phyloP scores from a whole-genome alignment of 2,329 filamentous ascomycete species.

The Teratosphaeria gauchensis region DNA sequence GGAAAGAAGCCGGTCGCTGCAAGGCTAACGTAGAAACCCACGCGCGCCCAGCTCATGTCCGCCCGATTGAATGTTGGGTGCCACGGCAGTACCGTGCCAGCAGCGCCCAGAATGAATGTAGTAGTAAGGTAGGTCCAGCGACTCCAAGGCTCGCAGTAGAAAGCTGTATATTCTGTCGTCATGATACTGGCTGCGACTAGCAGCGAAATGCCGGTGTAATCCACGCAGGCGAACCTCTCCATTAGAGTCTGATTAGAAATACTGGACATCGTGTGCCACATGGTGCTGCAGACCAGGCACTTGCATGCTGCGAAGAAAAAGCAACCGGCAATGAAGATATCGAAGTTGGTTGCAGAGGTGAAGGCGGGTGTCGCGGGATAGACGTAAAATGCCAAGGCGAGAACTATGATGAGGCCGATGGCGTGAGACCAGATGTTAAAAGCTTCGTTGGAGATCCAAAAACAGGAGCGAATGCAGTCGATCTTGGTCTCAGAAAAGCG shows the following conservation, averaged over 20 bases:
- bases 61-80: constrained; percentile 86
- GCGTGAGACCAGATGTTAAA: constrained; percentile 98
- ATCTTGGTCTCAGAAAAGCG: constrained; percentile 88
- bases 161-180: constrained; percentile 96
- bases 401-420: constrained; percentile 76
- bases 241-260: constrained; percentile 83
- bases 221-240: constrained; percentile 92
- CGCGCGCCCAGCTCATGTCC: constrained; percentile 88
- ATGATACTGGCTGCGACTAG: constrained; percentile 94
- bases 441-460: constrained; percentile 81
- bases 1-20: constrained; percentile 83
- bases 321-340: constrained; percentile 80
- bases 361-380: constrained; percentile 87
- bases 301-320: constrained; percentile 97
- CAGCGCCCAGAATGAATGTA: constrained; percentile 71
- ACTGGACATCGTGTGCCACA: constrained; percentile 99
- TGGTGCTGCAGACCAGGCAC: constrained; percentile 84
- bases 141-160: constrained; percentile 89
- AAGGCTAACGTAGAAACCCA: constrained; percentile 82
- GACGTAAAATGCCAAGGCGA: constrained; percentile 88
- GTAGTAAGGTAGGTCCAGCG: constrained; percentile 77
- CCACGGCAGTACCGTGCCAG: constrained; percentile 89
- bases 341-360: constrained; percentile 71
- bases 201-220: constrained; percentile 94
- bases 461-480: constrained; percentile 72